phyloP scores from a whole-genome alignment of 371 early-diverging fungal species.

The Nematocida major region DNA sequence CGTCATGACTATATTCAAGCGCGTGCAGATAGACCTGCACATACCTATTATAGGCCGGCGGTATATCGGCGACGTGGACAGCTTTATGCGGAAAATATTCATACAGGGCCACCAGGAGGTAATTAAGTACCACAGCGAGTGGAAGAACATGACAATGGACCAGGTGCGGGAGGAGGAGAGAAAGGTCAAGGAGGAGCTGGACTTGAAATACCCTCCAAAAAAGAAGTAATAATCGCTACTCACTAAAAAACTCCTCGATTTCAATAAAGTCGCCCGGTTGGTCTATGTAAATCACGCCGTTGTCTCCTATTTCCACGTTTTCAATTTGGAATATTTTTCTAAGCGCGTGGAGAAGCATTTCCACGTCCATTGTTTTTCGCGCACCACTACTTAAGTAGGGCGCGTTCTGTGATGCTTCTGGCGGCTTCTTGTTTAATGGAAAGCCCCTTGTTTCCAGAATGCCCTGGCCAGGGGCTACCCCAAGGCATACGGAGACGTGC shows the following conservation, averaged over 20 bases:
- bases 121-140: conserved; percentile 57
- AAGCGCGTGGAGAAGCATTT: conserved; percentile 10
- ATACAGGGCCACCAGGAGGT: conserved; percentile 58
- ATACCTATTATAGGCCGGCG: conserved; percentile 54
- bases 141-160: conserved; percentile 54
- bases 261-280: neutral
- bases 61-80: conserved; percentile 57
- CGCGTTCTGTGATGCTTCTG: too few species aligned
- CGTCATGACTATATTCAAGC: conserved; percentile 61
- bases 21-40: conserved; percentile 61
- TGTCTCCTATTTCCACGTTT: conserved; percentile 34
- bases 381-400: too few species aligned
- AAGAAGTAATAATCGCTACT: neutral
- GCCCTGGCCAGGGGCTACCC: neutral
- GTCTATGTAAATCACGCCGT: conserved; percentile 15
- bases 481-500: neutral
- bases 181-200: conserved; percentile 21
- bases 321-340: conserved; percentile 34
- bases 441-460: neutral
- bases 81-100: conserved; percentile 53
- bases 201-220: conserved; percentile 22
- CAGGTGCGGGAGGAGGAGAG: conserved; percentile 57
- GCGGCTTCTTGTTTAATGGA: neutral
- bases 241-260: neutral
- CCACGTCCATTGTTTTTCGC: neutral